A percentile compares a stretch with the other conserved stretches of the same genome.
Conservation (phyloP, 2,329 filamentous ascomycete genomes). For the Emydomyces testavorans region DNA sequence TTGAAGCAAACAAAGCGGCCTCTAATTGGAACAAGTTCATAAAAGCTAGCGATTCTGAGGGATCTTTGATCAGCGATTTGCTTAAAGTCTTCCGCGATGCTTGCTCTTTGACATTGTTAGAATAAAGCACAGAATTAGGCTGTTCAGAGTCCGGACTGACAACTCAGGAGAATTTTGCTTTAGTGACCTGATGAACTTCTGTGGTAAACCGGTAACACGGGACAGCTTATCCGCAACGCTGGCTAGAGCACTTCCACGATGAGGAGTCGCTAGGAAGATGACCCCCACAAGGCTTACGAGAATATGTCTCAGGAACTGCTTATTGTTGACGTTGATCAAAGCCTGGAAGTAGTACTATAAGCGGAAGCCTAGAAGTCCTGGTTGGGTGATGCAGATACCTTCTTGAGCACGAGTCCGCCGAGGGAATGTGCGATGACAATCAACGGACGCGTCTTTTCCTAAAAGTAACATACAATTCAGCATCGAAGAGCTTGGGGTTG, state of each 20-base stretch:
- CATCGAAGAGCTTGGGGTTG: background rate
- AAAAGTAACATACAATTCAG: background rate
- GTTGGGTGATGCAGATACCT: background rate
- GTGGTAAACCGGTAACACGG: background rate
- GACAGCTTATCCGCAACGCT: background rate
- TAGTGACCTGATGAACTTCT: background rate
- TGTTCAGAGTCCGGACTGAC: background rate
- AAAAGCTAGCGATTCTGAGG: background rate
- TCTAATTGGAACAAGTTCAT: background rate
- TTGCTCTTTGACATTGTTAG: background rate
- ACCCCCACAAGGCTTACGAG: background rate
- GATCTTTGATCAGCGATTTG: background rate
- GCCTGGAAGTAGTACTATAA: background rate
- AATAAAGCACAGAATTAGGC: background rate
- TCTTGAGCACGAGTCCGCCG: conserved; percentile 6
- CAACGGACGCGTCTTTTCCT: conserved; percentile 4
- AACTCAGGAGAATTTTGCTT: background rate
- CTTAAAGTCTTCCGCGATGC: background rate
- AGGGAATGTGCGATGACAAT: conserved; percentile 5
- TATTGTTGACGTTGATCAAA: conserved; percentile 2
- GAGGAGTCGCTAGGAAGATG: conserved; percentile 6
- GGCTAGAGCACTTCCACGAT: conserved; percentile 2
- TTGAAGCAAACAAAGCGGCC: background rate
- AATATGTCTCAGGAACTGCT: conserved; percentile 1
- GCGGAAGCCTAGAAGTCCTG: background rate